Evolutionary conservation across 139 green algal genomes (phyloP), one percentile per base, ranked within the genome.

Genomic region (Chlamydomonas sp.): DNA sequence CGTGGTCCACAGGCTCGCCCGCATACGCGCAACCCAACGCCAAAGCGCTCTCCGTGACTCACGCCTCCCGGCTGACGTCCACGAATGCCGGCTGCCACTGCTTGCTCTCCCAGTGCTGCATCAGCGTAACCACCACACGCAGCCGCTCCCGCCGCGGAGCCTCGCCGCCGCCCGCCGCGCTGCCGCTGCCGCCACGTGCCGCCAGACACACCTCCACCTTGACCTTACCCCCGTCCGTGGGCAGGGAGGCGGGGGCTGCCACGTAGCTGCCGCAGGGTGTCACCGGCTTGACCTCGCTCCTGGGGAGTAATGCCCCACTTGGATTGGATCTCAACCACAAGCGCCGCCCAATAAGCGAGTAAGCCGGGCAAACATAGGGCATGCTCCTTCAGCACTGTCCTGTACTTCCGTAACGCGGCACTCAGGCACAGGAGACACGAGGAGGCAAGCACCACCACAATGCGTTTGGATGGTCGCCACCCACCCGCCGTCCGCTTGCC

Each of bases 21-120:
- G 31, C 31, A 49, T 49, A 49, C 31, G 31, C 31, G 31, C 9
- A 63, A 63, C 6, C 12, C 72, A 61, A 63, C n/a, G 18, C n/a
- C n/a, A 20, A 57, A 9, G 4, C 63, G 8, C 63, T 57, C 6
- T 3, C 9, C 5, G 20, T 2, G 57, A 83, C 89, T 69, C 86
- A 93, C 79, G 84, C 85, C 69, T 96, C 93, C 73, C 77, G 84
- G 67, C 91, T 90, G 31, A 96, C 66, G 57, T 95, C 92, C 4
- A 93, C 80, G 14, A 58, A 66, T 0, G 72, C 66, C 69, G 92
- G 18, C 60, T 68, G 17, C 93, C 92, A 95, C 57, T 18, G 3
- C 12, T 84, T 79, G 57, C 72, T 73, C 57, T 82, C 76, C 68
- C 88, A 86, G 15, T 83, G 61, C 31, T 89, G 80, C 81, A 84